Evolutionary conservation across 805 yeast genomes (phyloP).

Genomic region (Spathaspora gorwiae): DNA sequence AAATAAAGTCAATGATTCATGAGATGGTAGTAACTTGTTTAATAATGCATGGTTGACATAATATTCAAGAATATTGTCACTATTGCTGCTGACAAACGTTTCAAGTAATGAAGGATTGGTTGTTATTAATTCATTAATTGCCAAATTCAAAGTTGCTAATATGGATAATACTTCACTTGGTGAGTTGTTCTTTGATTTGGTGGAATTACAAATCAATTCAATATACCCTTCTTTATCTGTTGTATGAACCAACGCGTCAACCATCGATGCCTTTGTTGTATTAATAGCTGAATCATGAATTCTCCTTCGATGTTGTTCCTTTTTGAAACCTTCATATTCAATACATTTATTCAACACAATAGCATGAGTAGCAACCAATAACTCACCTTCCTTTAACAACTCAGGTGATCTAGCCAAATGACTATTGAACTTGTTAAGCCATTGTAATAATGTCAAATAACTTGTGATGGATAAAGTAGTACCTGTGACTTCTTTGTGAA

Average conservation of each 20-base stretch:
- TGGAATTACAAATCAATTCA: neutral
- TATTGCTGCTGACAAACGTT: conserved; percentile 6
- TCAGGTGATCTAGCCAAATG: conserved; percentile 8
- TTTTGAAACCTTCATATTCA: conserved; percentile 2
- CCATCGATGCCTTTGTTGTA: conserved; percentile 18
- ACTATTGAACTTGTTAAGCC: conserved; percentile 44
- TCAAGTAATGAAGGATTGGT: conserved; percentile 18
- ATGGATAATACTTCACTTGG: conserved; percentile 11
- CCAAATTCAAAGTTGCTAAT: conserved; percentile 21
- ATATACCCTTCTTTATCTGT: neutral
- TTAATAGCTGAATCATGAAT: conserved; percentile 24
- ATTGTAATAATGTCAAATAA: conserved; percentile 51
- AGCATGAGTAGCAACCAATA: conserved; percentile 21
- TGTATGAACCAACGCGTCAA: neutral
- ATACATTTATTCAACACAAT: conserved; percentile 31
- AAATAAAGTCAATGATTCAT: conserved; percentile 31
- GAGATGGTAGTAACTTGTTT: conserved; percentile 40
- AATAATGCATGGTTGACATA: conserved; percentile 40
- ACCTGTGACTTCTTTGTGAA: conserved; percentile 26
- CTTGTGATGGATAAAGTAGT: conserved; percentile 49
- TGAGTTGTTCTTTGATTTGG: neutral
- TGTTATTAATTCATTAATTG: conserved; percentile 20
- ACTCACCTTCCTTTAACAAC: conserved; percentile 20
- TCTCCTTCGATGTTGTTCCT: conserved; percentile 15
- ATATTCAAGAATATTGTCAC: conserved; percentile 12